Percentiles rank a stretch among this genome's conserved stretches.
phyloP scores from a whole-genome alignment of 208 protist species.

The Trypanosoma avium region DNA sequence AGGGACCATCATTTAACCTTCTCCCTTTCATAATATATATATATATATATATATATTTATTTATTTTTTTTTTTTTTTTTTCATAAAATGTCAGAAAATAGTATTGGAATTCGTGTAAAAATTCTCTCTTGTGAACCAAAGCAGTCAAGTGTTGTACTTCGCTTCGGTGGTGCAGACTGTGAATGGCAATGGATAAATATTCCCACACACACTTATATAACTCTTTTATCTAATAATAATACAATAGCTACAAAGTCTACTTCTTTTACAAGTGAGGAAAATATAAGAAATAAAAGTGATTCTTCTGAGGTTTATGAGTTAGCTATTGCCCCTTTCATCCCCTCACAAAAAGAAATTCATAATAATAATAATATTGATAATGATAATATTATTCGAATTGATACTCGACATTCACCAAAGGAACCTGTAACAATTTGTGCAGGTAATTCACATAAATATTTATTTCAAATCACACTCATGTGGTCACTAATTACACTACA shows the following conservation, averaged over 20 bases:
- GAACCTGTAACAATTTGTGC: not conserved
- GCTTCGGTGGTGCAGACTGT: slow-evolving; percentile 55
- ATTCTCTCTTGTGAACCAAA: slow-evolving; percentile 25
- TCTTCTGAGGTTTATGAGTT: slow-evolving; percentile 6
- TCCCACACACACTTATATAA: slow-evolving; percentile 39
- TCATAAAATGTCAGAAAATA: not conserved
- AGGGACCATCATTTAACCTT: too few species aligned
- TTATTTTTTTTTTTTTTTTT: not conserved
- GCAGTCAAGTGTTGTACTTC: slow-evolving; percentile 32
- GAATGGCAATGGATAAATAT: slow-evolving; percentile 44
- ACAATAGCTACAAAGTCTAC: not conserved
- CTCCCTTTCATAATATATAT: not conserved
- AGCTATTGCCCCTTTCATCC: slow-evolving; percentile 5
- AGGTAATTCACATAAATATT: not conserved
- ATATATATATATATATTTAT: slow-evolving; percentile 5
- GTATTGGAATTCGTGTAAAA: not conserved
- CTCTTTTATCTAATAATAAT: slow-evolving; percentile 18
- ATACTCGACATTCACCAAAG: not conserved
- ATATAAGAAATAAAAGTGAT: not conserved
- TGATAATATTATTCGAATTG: not conserved
- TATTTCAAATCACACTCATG: slow-evolving; percentile 6
- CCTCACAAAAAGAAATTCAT: not conserved
- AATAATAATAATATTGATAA: not conserved
- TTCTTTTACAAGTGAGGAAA: not conserved
- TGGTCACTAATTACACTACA: not conserved